These are phyloP conservation scores for Daldinia loculata DNA, from an alignment of 495 filamentous ascomycete species.

Conservation along the genomic window DNA sequence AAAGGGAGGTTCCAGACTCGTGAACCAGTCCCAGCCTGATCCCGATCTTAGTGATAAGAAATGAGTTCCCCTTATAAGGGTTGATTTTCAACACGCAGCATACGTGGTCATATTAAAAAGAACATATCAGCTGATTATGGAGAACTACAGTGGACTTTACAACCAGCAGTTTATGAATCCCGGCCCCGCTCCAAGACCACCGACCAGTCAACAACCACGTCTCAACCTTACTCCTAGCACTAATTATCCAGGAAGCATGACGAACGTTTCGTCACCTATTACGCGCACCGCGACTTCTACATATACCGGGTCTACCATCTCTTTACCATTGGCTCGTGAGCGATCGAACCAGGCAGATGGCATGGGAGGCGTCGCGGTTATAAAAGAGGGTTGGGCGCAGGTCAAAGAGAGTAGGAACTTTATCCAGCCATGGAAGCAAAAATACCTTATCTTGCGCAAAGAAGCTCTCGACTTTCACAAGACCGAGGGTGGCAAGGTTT, in stretches of 20 bases:
- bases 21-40: not conserved
- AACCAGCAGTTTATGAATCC: slow-evolving; percentile 92
- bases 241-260: slow-evolving; percentile 80
- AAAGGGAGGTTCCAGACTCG: not conserved
- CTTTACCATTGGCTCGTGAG: slow-evolving; percentile 68
- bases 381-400: slow-evolving; percentile 84
- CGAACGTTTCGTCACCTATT: slow-evolving; percentile 72
- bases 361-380: slow-evolving; percentile 69
- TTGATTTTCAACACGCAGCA: not conserved
- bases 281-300: slow-evolving; percentile 64
- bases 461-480: slow-evolving; percentile 92
- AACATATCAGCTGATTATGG: slow-evolving; percentile 27
- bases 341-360: slow-evolving; percentile 69
- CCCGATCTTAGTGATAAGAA: not conserved
- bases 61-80: not conserved
- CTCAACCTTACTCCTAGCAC: slow-evolving; percentile 76
- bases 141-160: slow-evolving; percentile 61
- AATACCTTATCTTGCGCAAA: slow-evolving; percentile 87
- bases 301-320: slow-evolving; percentile 72
- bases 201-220: slow-evolving; percentile 76
- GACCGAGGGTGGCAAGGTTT: slow-evolving; percentile 81
- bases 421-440: slow-evolving; percentile 83
- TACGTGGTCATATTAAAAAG: not conserved
- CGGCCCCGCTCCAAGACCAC: slow-evolving; percentile 90
- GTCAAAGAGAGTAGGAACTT: slow-evolving; percentile 92